A percentile compares a stretch with the other conserved stretches of the same genome.
These are phyloP conservation scores for Thalassiosira mediterranea DNA, from an alignment of 352 stramenopile genomes.

Conservation along the genomic window DNA sequence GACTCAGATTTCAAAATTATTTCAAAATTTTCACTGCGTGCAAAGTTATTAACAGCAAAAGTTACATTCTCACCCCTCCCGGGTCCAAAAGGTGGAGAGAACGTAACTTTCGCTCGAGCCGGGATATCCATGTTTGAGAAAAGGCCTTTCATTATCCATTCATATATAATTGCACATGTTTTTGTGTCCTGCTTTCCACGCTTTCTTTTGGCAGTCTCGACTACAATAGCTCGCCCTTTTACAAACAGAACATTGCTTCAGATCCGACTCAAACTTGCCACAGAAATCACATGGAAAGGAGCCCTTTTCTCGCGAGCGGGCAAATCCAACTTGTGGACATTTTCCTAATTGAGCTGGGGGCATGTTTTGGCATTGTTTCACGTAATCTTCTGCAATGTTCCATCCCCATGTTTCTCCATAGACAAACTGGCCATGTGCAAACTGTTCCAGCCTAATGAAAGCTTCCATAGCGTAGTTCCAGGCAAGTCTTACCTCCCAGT, in stretches of 20 bases:
- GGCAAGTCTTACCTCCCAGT: slow-evolving; percentile 22
- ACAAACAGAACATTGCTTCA: slow-evolving; percentile 14
- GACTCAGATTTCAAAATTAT: no score
- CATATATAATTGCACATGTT: no score
- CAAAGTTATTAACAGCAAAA: no score
- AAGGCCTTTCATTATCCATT: no score
- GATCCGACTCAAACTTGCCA: slow-evolving; percentile 20
- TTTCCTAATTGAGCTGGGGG: neutral
- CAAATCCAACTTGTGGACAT: slow-evolving; percentile 5
- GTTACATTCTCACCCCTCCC: no score
- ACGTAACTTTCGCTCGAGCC: no score
- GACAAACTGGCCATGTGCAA: slow-evolving; percentile 11
- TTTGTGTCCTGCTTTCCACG: slow-evolving; percentile 14
- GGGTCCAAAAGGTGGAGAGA: no score
- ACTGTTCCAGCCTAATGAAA: slow-evolving; percentile 3
- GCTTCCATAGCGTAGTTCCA: slow-evolving; percentile 34
- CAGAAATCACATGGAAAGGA: slow-evolving; percentile 10
- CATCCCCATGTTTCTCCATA: slow-evolving; percentile 22
- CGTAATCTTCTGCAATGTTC: slow-evolving; percentile 20
- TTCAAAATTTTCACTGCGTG: no score
- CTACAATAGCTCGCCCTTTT: slow-evolving; percentile 19
- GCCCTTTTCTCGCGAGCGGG: slow-evolving; percentile 2
- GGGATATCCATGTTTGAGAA: no score
- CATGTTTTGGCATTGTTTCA: neutral
- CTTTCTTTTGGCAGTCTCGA: slow-evolving; percentile 11